phyloP scores from a whole-genome alignment of 371 early-diverging fungal species.

The Lichtheimia hyalospora region DNA sequence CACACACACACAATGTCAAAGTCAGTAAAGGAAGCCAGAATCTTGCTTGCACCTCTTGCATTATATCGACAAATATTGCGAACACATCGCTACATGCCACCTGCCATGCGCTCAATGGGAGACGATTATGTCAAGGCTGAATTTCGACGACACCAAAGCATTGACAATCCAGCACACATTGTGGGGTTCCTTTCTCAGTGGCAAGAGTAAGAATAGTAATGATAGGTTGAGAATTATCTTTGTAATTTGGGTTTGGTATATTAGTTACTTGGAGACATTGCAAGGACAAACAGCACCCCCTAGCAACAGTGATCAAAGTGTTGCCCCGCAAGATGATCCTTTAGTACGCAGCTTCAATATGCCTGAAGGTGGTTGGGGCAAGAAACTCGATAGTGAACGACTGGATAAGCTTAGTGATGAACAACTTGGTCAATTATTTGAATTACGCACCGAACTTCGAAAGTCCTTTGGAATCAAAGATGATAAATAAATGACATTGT shows the following conservation, averaged over 20 bases:
- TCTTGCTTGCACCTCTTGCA: constrained; percentile 53
- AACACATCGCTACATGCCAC: constrained; percentile 56
- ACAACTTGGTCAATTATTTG: constrained; percentile 68
- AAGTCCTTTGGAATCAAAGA: constrained; percentile 36
- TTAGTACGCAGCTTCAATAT: constrained; percentile 34
- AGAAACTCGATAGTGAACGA: constrained; percentile 44
- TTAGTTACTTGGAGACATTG: constrained; percentile 31
- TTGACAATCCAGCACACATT: constrained; percentile 67
- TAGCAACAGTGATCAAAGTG: constrained; percentile 14
- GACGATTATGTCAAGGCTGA: constrained; percentile 71
- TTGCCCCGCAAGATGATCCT: constrained; percentile 33
- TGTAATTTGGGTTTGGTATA: too few relatives aligned
- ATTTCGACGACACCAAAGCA: constrained; percentile 61
- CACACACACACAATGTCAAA: constrained; percentile 6
- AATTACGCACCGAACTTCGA: constrained; percentile 58
- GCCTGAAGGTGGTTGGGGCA: constrained; percentile 47
- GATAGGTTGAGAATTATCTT: too few relatives aligned
- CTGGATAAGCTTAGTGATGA: constrained; percentile 68
- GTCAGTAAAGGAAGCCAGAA: constrained; percentile 20
- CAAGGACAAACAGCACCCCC: constrained; percentile 36
- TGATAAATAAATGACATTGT: neutral
- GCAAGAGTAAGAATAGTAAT: constrained; percentile 49
- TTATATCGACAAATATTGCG: constrained; percentile 65
- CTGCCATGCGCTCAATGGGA: constrained; percentile 60
- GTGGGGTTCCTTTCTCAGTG: constrained; percentile 67